Conservation (phyloP, 1,284 basidiomycete genomes). For the Exsudoporus floridanus region DNA sequence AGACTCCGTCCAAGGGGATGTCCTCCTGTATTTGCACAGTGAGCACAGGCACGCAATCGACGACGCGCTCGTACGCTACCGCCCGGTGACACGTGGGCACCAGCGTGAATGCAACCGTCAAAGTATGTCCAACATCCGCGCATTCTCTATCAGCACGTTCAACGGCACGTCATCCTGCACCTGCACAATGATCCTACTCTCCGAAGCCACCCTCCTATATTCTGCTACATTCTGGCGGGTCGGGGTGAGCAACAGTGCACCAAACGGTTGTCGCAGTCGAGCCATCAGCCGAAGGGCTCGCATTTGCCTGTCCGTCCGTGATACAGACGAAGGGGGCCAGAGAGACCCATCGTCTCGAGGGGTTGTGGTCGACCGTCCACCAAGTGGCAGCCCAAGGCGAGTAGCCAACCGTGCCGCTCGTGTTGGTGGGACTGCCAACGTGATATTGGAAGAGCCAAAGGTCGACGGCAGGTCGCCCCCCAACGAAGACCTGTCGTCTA, state of each 20-base stretch:
- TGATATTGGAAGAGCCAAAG: background rate
- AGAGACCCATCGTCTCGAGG: background rate
- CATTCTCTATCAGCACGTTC: background rate
- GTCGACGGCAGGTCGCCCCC: rapidly evolving
- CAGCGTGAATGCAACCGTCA: background rate
- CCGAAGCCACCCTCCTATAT: slow-evolving; percentile 6
- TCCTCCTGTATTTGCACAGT: too few relatives aligned
- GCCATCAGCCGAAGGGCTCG: background rate
- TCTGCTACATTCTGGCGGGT: background rate
- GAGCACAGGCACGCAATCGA: too few relatives aligned
- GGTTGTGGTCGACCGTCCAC: background rate
- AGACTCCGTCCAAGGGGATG: too few relatives aligned
- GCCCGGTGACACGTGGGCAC: too few relatives aligned
- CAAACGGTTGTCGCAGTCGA: slow-evolving; percentile 6
- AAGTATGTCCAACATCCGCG: background rate
- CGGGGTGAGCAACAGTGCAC: slow-evolving; percentile 6
- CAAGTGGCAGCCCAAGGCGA: background rate
- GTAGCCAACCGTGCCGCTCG: background rate
- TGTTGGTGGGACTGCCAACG: rapidly evolving
- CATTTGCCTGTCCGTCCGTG: background rate
- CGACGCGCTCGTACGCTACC: too few relatives aligned
- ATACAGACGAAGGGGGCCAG: background rate
- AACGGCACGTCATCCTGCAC: background rate
- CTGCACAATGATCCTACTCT: slow-evolving; percentile 4
- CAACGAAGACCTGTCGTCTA: background rate